These are phyloP conservation scores for Aspergillus aculeatus DNA, from an alignment of 2,329 filamentous ascomycete species.

Conservation along the genomic window DNA sequence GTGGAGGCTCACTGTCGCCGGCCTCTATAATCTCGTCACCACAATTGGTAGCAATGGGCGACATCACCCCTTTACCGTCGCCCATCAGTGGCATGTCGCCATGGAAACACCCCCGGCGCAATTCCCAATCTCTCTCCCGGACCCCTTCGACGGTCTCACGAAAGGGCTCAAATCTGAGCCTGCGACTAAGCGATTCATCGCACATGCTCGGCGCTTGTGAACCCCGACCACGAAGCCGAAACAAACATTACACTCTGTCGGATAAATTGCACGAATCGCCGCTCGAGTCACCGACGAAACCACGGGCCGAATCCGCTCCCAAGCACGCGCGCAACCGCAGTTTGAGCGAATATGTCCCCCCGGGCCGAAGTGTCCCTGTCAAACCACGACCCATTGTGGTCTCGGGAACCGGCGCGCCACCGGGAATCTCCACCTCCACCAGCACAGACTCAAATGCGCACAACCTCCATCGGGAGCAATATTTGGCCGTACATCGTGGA, in stretches of 20 bases:
- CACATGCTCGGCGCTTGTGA: conserved; percentile 33
- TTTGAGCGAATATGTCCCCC: conserved; percentile 82
- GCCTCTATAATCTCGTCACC: conserved; percentile 71
- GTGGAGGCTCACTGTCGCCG: conserved; percentile 51
- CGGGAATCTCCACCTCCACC: conserved; percentile 50
- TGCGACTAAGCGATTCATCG: conserved; percentile 38
- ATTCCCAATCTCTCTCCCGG: conserved; percentile 47
- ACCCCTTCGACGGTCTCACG: conserved; percentile 43
- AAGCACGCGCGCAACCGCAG: conserved; percentile 73
- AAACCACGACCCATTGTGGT: conserved; percentile 71
- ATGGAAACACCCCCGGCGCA: conserved; percentile 55
- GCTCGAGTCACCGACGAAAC: conserved; percentile 13
- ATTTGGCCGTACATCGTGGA: conserved; percentile 76
- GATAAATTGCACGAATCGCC: conserved; percentile 23
- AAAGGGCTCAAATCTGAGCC: conserved; percentile 35
- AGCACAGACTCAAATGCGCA: conserved; percentile 41
- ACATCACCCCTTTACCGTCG: conserved; percentile 76
- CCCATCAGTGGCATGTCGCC: conserved; percentile 54
- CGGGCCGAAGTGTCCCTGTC: conserved; percentile 61
- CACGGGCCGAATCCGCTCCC: conserved; percentile 27
- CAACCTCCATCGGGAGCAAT: conserved; percentile 70
- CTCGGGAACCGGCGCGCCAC: conserved; percentile 55
- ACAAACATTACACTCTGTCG: conserved; percentile 44
- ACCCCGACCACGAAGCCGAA: conserved; percentile 31
- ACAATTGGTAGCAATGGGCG: conserved; percentile 71